A percentile compares a stretch with the other conserved stretches of the same genome.
These are phyloP conservation scores for Echium plantagineum DNA, from an alignment of 257 asterid species.

Conservation along the genomic window DNA sequence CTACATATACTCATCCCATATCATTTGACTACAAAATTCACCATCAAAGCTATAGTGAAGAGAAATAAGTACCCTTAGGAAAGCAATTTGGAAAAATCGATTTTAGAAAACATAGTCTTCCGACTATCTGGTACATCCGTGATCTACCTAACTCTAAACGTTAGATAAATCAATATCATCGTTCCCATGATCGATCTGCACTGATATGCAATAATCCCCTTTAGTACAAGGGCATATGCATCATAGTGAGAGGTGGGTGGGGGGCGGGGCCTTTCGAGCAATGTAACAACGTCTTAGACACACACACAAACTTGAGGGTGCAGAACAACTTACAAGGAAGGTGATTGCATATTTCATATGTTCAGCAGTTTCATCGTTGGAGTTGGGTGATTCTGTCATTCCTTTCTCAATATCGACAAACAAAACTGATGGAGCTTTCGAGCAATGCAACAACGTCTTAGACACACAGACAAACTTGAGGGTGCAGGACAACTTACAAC, in stretches of 20 bases:
- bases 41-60: too few relatives aligned
- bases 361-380: conserved; percentile 26
- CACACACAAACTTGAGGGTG: neutral
- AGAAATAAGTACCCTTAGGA: too few relatives aligned
- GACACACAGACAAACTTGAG: conserved; percentile 7
- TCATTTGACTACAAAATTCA: too few relatives aligned
- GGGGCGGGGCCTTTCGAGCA: conserved; percentile 6
- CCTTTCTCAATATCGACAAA: conserved; percentile 23
- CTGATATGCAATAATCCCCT: too few relatives aligned
- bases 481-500: conserved; percentile 27
- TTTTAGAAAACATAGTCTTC: too few relatives aligned
- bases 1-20: too few relatives aligned
- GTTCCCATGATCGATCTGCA: conserved; percentile 89
- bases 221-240: conserved; percentile 5
- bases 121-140: conserved; percentile 38
- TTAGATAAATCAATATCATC: conserved; percentile 72
- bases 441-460: conserved; percentile 2
- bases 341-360: conserved; percentile 39
- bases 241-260: too few relatives aligned
- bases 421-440: conserved; percentile 10
- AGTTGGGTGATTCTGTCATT: conserved; percentile 26
- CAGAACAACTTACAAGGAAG: conserved; percentile 29
- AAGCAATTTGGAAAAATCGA: too few relatives aligned
- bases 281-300: conserved; percentile 3
- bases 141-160: conserved; percentile 62